phyloP scores from a whole-genome alignment of 768 basidiomycete genomes.

The Trametes cingulata region DNA sequence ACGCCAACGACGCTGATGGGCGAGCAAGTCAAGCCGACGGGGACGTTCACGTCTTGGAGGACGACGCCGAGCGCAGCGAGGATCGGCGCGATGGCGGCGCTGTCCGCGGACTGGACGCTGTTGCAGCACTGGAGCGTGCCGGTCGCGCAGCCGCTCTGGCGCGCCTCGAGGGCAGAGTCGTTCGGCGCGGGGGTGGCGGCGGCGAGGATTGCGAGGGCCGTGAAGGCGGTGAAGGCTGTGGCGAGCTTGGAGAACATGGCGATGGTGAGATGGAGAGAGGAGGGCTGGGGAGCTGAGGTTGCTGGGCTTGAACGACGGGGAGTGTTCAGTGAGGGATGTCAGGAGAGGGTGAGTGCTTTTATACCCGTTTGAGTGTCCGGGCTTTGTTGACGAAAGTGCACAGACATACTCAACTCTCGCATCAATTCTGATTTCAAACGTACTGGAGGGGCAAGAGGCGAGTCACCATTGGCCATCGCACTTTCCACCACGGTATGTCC shows the following conservation, averaged over 20 bases:
- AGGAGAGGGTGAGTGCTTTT: not conserved
- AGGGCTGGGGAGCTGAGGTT: not conserved
- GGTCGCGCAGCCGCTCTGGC: not conserved
- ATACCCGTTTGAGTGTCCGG: not conserved
- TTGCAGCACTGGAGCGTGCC: constrained; percentile 11
- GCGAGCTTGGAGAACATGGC: constrained; percentile 2
- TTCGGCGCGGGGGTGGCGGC: constrained; percentile 5
- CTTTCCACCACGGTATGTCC: no score
- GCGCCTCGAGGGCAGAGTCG: no score
- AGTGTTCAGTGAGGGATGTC: not conserved
- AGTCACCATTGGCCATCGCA: no score
- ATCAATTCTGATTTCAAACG: no score
- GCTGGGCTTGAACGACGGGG: not conserved
- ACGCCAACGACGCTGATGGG: constrained; percentile 20
- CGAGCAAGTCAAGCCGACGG: constrained; percentile 20
- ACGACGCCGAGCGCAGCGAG: constrained; percentile 20
- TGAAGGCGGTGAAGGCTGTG: not conserved
- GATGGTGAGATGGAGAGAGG: not conserved
- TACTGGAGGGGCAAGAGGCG: no score
- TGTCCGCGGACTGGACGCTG: constrained; percentile 1
- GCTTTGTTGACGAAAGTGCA: no score
- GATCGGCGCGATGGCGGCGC: constrained; percentile 1
- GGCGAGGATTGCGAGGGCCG: constrained; percentile 9
- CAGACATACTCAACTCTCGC: no score
- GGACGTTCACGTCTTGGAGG: constrained; percentile 17